These are phyloP conservation scores for Fusarium sp. DNA, from an alignment of 2,329 filamentous ascomycete species.

Conservation along the genomic window DNA sequence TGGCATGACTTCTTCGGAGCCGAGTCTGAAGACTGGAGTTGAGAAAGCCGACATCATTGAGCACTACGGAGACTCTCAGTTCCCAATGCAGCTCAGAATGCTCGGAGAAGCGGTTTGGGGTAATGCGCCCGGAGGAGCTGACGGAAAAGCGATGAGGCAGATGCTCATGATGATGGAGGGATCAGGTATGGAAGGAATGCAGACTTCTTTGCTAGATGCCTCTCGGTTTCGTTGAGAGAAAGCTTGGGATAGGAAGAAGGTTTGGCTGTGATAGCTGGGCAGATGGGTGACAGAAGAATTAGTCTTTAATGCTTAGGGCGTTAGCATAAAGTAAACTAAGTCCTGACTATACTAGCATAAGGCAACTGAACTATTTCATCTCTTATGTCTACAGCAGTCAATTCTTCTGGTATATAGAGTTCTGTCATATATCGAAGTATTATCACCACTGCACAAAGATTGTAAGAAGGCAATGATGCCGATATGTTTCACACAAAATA, in stretches of 20 bases:
- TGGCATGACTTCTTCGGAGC: constrained; percentile 47
- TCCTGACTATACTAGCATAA: background rate
- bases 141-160: constrained; percentile 41
- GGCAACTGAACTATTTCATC: background rate
- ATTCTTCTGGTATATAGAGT: no score
- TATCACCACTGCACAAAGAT: no score
- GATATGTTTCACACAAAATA: background rate
- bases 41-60: constrained; percentile 53
- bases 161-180: constrained; percentile 42
- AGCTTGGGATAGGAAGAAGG: background rate
- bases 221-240: background rate
- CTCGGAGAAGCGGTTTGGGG: constrained; percentile 56
- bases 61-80: constrained; percentile 56
- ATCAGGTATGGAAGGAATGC: background rate
- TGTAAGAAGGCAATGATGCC: background rate
- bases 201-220: background rate
- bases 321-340: background rate
- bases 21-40: constrained; percentile 28
- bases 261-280: background rate
- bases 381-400: background rate
- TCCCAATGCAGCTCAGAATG: constrained; percentile 64
- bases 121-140: constrained; percentile 43
- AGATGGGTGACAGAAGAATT: background rate
- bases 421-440: no score
- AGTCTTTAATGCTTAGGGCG: background rate